Percentiles rank a stretch among this genome's conserved stretches.
Evolutionary conservation across 345 rosid species (phyloP).

Genomic region (Linum tenue): DNA sequence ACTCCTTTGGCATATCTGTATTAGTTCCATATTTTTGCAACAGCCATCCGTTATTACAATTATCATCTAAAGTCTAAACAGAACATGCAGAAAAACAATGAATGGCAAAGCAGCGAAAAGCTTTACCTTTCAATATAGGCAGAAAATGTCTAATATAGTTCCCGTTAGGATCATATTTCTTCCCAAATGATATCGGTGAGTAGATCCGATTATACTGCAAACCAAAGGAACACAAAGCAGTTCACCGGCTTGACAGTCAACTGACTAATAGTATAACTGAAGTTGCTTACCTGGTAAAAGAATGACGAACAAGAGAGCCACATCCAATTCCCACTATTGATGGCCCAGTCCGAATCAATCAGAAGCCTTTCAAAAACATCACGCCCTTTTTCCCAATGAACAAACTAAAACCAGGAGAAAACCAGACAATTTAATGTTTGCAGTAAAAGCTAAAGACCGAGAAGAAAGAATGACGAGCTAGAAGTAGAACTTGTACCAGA

Average conservation of each 20-base stretch:
- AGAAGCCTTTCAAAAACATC: constrained; percentile 87
- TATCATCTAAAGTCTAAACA: too few relatives aligned
- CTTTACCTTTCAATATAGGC: constrained; percentile 76
- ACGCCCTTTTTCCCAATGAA: constrained; percentile 97
- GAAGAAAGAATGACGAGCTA: constrained; percentile 5
- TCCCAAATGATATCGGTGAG: constrained; percentile 80
- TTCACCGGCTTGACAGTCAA: not conserved
- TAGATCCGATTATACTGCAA: constrained; percentile 76
- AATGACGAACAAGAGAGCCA: constrained; percentile 97
- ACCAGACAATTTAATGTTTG: constrained; percentile 15
- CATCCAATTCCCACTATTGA: constrained; percentile 88
- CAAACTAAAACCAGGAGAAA: constrained; percentile 49
- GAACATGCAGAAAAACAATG: not conserved
- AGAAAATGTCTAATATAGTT: constrained; percentile 78
- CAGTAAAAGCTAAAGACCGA: not conserved
- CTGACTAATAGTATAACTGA: constrained; percentile 1
- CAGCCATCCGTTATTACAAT: not conserved
- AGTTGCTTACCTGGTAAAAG: constrained; percentile 67
- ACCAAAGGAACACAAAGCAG: constrained; percentile 10
- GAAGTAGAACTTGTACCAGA: constrained; percentile 40
- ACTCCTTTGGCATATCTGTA: constrained; percentile 91
- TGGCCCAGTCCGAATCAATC: constrained; percentile 94
- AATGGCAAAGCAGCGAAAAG: constrained; percentile 1
- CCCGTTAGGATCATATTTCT: constrained; percentile 84
- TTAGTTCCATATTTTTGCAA: constrained; percentile 6